Evolutionary conservation across 2,329 filamentous ascomycete species (phyloP), one percentile per base, ranked within the genome.

Genomic region (Sclerotinia subarctica): DNA sequence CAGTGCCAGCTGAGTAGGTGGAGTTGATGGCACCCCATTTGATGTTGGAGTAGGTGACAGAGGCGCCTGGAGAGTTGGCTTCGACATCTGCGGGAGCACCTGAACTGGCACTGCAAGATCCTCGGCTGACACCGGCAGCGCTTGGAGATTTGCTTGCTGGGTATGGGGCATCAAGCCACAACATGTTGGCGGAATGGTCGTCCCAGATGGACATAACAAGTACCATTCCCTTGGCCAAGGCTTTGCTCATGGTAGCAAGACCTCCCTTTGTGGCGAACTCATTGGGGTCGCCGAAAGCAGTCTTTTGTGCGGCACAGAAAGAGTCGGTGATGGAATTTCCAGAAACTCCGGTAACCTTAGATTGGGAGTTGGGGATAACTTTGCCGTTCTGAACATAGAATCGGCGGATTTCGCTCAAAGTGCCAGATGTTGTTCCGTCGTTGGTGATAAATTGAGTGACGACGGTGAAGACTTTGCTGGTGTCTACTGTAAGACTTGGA

Each of bases 101-200:
- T 38, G 84, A 85, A 73, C 75, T 78, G 68, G 80, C 81, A 47
- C 80, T 68, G 78, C 87, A 90, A 49, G 80, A 78, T 68, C 87
- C 87, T 74, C 87, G 84, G 56, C 79, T 77, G 70, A 82, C 79
- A 74, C 87, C 86, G 60, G 81, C 80, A 4, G 70, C 72, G 69
- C 79, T 80, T 51, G 80, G 75, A 71, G 79, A 75, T 47, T 73
- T 78, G 68, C 77, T 74, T 70, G 81, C 79, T 70, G 89, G 89
- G 82, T 85, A 90, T 77, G 81, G 84, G 70, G 85, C 85, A 82
- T 93, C 90, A 74, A 93, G 85, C 90, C 90, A 93, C 74, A 90
- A 84, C 89, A 92, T 92, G 80, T 89, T 83, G 74, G 85, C 81
- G 69, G 83, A 78, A 78, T 91, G 85, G 70, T 82, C 80, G 72